These are phyloP conservation scores for Geosiphon pyriformis DNA, from an alignment of 192 early-diverging fungal genomes.

Conservation along the genomic window DNA sequence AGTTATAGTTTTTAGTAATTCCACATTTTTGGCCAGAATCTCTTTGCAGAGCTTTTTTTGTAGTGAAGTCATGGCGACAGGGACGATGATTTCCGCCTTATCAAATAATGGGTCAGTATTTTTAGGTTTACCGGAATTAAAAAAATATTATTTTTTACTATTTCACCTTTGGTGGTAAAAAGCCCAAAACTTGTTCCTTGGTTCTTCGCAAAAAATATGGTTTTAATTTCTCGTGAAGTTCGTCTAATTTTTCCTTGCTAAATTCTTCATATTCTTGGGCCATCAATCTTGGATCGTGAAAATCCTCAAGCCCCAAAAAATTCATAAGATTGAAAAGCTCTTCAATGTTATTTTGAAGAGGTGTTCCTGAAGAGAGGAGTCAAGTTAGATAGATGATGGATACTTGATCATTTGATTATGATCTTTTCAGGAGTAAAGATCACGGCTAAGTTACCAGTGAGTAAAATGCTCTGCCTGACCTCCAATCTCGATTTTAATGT, in stretches of 20 bases:
- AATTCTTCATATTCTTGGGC: slow-evolving; percentile 46
- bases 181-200: slow-evolving; percentile 53
- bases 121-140: too few species aligned
- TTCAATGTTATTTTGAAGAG: slow-evolving; percentile 65
- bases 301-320: slow-evolving; percentile 62
- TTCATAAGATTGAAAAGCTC: slow-evolving; percentile 69
- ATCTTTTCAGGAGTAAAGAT: too few species aligned
- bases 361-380: slow-evolving; percentile 42
- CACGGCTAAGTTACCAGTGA: too few species aligned
- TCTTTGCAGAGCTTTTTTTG: slow-evolving; percentile 69
- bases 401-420: too few species aligned
- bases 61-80: slow-evolving; percentile 56
- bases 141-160: background rate
- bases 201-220: slow-evolving; percentile 72
- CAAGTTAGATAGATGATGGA: too few species aligned
- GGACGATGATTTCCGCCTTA: slow-evolving; percentile 65
- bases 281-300: slow-evolving; percentile 49
- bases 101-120: slow-evolving; percentile 7
- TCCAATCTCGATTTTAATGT: slow-evolving; percentile 43
- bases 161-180: slow-evolving; percentile 54
- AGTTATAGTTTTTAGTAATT: slow-evolving; percentile 43
- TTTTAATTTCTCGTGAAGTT: slow-evolving; percentile 60
- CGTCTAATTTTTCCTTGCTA: slow-evolving; percentile 47
- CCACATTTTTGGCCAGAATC: slow-evolving; percentile 50
- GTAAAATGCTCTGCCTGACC: slow-evolving; percentile 46